Base-by-base conservation (phyloP, 495 filamentous ascomycete species). In the Tuber indicum region DNA sequence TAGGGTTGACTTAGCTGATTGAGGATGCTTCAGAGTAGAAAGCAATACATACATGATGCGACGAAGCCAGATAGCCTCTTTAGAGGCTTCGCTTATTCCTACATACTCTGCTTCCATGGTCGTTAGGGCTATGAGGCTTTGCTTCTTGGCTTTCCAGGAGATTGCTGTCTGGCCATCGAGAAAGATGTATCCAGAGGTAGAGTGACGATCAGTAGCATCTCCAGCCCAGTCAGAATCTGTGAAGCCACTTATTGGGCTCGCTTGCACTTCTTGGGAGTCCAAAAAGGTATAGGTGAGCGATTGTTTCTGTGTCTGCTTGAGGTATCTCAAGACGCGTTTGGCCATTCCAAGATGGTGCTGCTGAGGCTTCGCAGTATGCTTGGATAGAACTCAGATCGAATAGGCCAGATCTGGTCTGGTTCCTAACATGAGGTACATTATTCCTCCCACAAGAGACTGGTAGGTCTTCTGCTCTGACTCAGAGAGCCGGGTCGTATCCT, bases 271-370 rank as follows among this genome's bases (percentile, higher is more conserved):
- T 3, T 42, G 41, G 2, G 7, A 42, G 41, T 42, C 41, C 7
- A 42, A 42, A 42, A 42, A 7, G 44, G 9, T 45, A 14, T 9
- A 7, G 9, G 17, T 47, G 0, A 21, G 46, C 3, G 3, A 47
- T 47, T 21, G 46, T 7, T 77, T 44, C n/a, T 9, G 36, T 2
- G 79, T 79, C n/a, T 41, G 3, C 36, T 72, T 58, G 9, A 81
- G 78, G 52, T 81, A 81, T n/a, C 74, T 74, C 21, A 79, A 49
- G 26, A 71, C 74, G 5, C 72, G 66, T 66, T 79, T 79, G 9
- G 72, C 78, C 21, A 74, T 78, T 26, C 39, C 71, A 14, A 75
- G n/a, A 32, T 75, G 74, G 9, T 23, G 71, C 10, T 26, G 14
- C 39, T 46, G 45, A 0, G 45, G 75, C 36, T 52, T 26, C 0